These are phyloP conservation scores for Lithospermum erythrorhizon DNA, from an alignment of 257 asterid genomes.

Conservation along the genomic window DNA sequence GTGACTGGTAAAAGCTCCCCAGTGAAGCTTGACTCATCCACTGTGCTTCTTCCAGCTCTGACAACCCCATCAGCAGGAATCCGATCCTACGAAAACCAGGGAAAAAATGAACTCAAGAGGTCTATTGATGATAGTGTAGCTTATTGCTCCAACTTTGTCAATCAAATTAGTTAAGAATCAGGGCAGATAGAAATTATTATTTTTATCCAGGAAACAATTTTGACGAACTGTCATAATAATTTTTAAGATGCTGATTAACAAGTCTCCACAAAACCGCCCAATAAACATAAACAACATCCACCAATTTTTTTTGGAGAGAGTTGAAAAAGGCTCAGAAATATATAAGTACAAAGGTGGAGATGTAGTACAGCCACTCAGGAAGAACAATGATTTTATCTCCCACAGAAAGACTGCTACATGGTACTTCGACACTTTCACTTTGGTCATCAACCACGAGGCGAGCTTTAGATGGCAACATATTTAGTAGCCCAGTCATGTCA, in stretches of 20 bases:
- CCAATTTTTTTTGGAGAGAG: background rate
- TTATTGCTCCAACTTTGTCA: background rate
- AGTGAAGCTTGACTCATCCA: conserved; percentile 94
- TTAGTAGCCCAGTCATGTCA: conserved; percentile 93
- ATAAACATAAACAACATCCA: background rate
- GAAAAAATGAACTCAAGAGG: background rate
- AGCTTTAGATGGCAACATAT: conserved; percentile 87
- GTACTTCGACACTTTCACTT: conserved; percentile 74
- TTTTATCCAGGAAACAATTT: background rate
- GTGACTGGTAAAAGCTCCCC: conserved; percentile 97
- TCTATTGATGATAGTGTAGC: background rate
- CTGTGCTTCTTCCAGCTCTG: conserved; percentile 84
- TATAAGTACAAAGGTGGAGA: background rate
- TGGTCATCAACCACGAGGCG: conserved; percentile 62
- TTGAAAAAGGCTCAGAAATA: background rate
- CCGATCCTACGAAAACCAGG: conserved; percentile 61
- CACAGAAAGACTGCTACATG: conserved; percentile 68
- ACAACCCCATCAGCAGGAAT: conserved; percentile 98
- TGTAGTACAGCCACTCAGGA: conserved; percentile 65
- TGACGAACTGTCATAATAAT: background rate
- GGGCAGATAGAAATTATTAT: too few species aligned
- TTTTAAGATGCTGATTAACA: background rate
- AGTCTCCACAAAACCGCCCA: background rate
- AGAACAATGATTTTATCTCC: conserved; percentile 87
- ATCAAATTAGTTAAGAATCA: background rate